A percentile compares a stretch with the other conserved stretches of the same genome.
Conservation (phyloP, 495 filamentous ascomycete genomes). For the Trichoderma virens region DNA sequence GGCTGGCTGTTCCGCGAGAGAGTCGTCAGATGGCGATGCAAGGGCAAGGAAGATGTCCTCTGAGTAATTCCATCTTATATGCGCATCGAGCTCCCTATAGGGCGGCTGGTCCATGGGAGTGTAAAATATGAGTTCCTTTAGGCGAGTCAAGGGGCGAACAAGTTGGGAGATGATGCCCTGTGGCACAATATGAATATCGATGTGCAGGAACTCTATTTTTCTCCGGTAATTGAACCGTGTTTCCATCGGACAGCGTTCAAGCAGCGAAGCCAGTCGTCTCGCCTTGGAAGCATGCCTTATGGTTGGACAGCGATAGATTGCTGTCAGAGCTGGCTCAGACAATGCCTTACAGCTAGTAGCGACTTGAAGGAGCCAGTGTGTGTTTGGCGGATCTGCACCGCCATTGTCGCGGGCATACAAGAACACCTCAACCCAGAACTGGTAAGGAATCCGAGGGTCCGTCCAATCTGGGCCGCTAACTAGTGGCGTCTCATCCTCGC, state of each 20-base stretch:
- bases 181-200: constrained; percentile 44
- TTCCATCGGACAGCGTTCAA: neutral
- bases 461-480: neutral
- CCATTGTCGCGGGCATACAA: constrained; percentile 50
- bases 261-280: neutral
- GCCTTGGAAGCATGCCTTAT: neutral
- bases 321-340: constrained; percentile 56
- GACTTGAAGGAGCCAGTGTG: constrained; percentile 46
- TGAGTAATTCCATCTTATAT: constrained; percentile 57
- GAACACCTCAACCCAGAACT: constrained; percentile 58
- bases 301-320: constrained; percentile 55
- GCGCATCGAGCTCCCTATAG: constrained; percentile 38
- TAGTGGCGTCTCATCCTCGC: too few relatives aligned
- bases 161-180: constrained; percentile 15
- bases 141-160: constrained; percentile 24
- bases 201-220: constrained; percentile 57
- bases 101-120: constrained; percentile 48
- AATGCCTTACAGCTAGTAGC: constrained; percentile 52
- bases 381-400: constrained; percentile 27
- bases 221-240: constrained; percentile 40
- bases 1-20: neutral
- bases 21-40: constrained; percentile 22
- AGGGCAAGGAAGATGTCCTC: constrained; percentile 50
- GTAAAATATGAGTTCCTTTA: constrained; percentile 48
- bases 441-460: constrained; percentile 43